Conservation (phyloP, 495 filamentous ascomycete species). For the Cercophora sp. region DNA sequence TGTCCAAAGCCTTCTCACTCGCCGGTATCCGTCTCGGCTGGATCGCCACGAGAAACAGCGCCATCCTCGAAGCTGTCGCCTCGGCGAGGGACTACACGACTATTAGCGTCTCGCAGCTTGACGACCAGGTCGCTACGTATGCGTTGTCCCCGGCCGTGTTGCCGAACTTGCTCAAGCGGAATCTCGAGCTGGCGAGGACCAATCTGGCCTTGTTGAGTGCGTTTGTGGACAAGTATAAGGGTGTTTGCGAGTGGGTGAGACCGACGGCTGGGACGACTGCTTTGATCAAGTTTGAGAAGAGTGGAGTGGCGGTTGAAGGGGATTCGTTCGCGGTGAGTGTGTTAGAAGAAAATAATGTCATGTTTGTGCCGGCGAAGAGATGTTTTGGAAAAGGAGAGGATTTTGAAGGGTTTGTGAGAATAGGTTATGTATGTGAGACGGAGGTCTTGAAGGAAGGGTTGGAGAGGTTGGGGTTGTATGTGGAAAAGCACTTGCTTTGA, state of each 20-base stretch:
- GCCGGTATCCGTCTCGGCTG: constrained; percentile 82
- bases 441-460: constrained; percentile 65
- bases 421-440: constrained; percentile 76
- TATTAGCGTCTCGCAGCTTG: constrained; percentile 78
- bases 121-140: constrained; percentile 74
- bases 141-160: constrained; percentile 62
- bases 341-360: constrained; percentile 66
- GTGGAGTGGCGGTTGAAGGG: constrained; percentile 67
- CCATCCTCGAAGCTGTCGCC: constrained; percentile 63
- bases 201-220: constrained; percentile 66
- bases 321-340: constrained; percentile 67
- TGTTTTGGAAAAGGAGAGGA: constrained; percentile 71
- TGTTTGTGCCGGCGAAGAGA: constrained; percentile 70
- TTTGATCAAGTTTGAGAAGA: constrained; percentile 64
- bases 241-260: constrained; percentile 64
- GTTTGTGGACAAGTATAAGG: constrained; percentile 62
- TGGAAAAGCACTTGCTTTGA: constrained; percentile 37
- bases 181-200: constrained; percentile 63
- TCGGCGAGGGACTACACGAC: constrained; percentile 75
- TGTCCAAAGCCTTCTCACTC: constrained; percentile 83
- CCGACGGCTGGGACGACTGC: constrained; percentile 82
- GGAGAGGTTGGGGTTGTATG: constrained; percentile 56
- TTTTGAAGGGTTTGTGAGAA: constrained; percentile 73
- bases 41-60: constrained; percentile 64
- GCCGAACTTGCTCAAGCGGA: constrained; percentile 63